phyloP scores from a whole-genome alignment of 768 basidiomycete species.

The Cystofilobasidium capitatum region DNA sequence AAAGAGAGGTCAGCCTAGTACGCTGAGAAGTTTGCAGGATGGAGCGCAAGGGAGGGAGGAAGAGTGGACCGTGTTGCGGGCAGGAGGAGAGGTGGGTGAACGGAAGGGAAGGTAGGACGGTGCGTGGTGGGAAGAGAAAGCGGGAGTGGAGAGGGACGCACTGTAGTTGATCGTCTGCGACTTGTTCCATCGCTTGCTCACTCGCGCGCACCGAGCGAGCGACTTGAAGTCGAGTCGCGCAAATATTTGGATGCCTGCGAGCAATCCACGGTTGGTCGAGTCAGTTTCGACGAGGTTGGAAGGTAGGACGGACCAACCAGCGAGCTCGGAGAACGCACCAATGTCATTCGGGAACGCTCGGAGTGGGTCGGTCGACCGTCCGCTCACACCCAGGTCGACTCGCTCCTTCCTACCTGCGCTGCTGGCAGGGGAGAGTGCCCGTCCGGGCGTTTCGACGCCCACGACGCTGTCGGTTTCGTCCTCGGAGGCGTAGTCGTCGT shows the following conservation, averaged over 20 bases:
- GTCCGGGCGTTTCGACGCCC: conserved; percentile 23
- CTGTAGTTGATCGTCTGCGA: conserved; percentile 89
- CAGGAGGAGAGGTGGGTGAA: not conserved
- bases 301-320: not conserved
- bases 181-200: conserved; percentile 76
- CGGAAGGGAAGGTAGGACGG: not conserved
- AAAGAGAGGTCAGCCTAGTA: not conserved
- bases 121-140: not conserved
- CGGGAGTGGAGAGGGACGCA: conserved; percentile 37
- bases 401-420: not conserved
- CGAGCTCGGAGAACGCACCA: conserved; percentile 5
- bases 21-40: not conserved
- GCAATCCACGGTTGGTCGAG: not conserved
- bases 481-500: not conserved
- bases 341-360: conserved; percentile 19
- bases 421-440: not conserved
- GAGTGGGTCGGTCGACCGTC: conserved; percentile 13
- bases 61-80: not conserved
- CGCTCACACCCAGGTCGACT: not conserved
- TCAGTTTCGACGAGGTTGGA: not conserved
- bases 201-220: conserved; percentile 65
- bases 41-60: not conserved
- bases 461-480: conserved; percentile 15
- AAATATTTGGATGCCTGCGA: conserved; percentile 47
- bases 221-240: conserved; percentile 52